These are phyloP conservation scores for Phalaenopsis equestris DNA, from an alignment of 106 monocot species.

Conservation along the genomic window DNA sequence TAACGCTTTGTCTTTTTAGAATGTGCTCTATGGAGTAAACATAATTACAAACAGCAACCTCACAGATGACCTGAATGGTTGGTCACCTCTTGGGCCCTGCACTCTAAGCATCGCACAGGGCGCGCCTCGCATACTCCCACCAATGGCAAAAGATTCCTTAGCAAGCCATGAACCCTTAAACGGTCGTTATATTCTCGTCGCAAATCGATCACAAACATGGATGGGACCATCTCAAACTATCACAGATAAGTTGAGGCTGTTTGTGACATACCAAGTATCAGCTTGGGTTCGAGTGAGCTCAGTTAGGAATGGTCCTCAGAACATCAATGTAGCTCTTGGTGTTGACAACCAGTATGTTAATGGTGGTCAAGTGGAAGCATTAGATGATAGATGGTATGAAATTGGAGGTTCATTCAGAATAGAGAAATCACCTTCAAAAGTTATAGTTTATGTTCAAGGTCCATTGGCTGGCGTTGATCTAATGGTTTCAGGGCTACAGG, in stretches of 20 bases:
- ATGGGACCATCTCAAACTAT: slow-evolving; percentile 89
- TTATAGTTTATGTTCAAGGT: slow-evolving; percentile 73
- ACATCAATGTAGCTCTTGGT: slow-evolving; percentile 62
- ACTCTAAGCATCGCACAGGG: slow-evolving; percentile 36
- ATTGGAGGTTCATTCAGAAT: slow-evolving; percentile 73
- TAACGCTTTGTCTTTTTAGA: slow-evolving; percentile 26
- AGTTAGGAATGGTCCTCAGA: slow-evolving; percentile 40
- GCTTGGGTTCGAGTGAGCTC: slow-evolving; percentile 76
- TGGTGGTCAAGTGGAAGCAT: slow-evolving; percentile 63
- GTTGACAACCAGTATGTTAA: slow-evolving; percentile 78
- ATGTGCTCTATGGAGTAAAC: slow-evolving; percentile 56
- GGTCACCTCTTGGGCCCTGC: slow-evolving; percentile 80
- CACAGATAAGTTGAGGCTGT: slow-evolving; percentile 48
- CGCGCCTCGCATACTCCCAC: slow-evolving; percentile 44
- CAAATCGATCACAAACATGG: slow-evolving; percentile 65
- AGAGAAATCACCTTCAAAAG: slow-evolving; percentile 53
- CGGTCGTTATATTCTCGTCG: slow-evolving; percentile 39
- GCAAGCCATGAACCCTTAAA: slow-evolving; percentile 28
- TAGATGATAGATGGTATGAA: slow-evolving; percentile 80
- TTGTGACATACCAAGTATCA: slow-evolving; percentile 66
- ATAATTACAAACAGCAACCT: slow-evolving; percentile 69
- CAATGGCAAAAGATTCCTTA: slow-evolving; percentile 32
- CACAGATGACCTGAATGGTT: slow-evolving; percentile 44
- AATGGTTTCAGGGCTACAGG: slow-evolving; percentile 76
- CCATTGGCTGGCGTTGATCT: slow-evolving; percentile 65